A percentile compares a stretch with the other conserved stretches of the same genome.
phyloP scores from a whole-genome alignment of 2,329 filamentous ascomycete genomes.

The Passalora sequoiae region DNA sequence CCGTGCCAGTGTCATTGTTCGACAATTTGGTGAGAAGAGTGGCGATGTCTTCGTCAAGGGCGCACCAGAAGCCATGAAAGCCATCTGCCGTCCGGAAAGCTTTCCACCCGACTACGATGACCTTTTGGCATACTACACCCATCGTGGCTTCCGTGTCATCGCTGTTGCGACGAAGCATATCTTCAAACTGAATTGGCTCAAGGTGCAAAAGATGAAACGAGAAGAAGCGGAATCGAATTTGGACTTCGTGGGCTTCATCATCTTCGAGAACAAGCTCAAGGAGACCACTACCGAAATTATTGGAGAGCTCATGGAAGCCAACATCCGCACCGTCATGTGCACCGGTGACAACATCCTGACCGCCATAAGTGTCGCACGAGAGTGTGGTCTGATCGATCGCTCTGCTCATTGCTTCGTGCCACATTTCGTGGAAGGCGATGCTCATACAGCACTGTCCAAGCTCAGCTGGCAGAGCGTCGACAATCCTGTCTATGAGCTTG shows the following conservation, averaged over 20 bases:
- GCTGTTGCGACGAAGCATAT: slow-evolving; percentile 88
- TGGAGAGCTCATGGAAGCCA: slow-evolving; percentile 72
- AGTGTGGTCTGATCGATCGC: slow-evolving; percentile 76
- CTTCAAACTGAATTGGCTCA: slow-evolving; percentile 83
- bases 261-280: slow-evolving; percentile 98
- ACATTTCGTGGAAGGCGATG: slow-evolving; percentile 75
- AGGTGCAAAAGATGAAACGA: slow-evolving; percentile 88
- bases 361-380: slow-evolving; percentile 88
- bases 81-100: slow-evolving; percentile 79
- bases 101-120: slow-evolving; percentile 89
- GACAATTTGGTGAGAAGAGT: slow-evolving; percentile 77
- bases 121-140: slow-evolving; percentile 82
- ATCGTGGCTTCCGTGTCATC: slow-evolving; percentile 93
- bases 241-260: slow-evolving; percentile 90
- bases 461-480: slow-evolving; percentile 95
- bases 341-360: slow-evolving; percentile 97
- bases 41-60: slow-evolving; percentile 92
- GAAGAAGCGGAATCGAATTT: slow-evolving; percentile 76
- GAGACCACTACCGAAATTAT: slow-evolving; percentile 76
- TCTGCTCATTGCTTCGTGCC: slow-evolving; percentile 89
- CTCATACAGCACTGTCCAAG: slow-evolving; percentile 64
- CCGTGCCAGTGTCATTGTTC: slow-evolving; percentile 85
- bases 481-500: slow-evolving; percentile 69
- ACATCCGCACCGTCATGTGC: slow-evolving; percentile 89
- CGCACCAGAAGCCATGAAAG: slow-evolving; percentile 91